These are phyloP conservation scores for Termitomyces sp. DNA, from an alignment of 768 basidiomycete species.

Conservation along the genomic window DNA sequence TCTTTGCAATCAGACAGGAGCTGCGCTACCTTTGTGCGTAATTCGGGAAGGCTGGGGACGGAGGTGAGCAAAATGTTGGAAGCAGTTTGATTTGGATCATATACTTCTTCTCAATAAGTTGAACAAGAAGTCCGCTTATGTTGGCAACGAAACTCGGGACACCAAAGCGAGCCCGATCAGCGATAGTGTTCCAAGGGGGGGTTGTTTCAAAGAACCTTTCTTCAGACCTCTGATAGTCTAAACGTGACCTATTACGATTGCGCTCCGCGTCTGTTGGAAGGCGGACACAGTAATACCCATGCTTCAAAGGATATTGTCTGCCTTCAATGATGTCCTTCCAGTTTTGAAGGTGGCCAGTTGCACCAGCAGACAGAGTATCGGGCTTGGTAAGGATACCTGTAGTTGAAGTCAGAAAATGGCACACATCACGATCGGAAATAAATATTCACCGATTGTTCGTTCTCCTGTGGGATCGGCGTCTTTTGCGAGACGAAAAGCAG, in stretches of 20 bases:
- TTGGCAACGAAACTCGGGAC: slow-evolving; percentile 45
- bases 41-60: slow-evolving; percentile 37
- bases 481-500: slow-evolving; percentile 47
- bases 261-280: slow-evolving; percentile 59
- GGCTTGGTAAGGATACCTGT: slow-evolving; percentile 69
- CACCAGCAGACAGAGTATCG: slow-evolving; percentile 44
- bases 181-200: slow-evolving; percentile 47
- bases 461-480: slow-evolving; percentile 45
- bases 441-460: slow-evolving; percentile 53
- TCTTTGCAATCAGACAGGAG: slow-evolving; percentile 29
- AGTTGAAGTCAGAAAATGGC: not conserved
- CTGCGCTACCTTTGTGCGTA: slow-evolving; percentile 32
- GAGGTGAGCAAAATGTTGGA: not conserved
- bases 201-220: slow-evolving; percentile 40
- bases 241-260: slow-evolving; percentile 23
- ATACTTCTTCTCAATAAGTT: slow-evolving; percentile 49
- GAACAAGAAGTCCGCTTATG: slow-evolving; percentile 46
- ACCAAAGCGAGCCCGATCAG: slow-evolving; percentile 45
- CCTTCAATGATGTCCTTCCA: slow-evolving; percentile 55
- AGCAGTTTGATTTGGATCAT: slow-evolving; percentile 12
- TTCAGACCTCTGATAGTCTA: slow-evolving; percentile 31
- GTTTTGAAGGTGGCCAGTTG: slow-evolving; percentile 27
- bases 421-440: not conserved
- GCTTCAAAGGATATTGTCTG: slow-evolving; percentile 35
- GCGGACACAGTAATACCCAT: slow-evolving; percentile 64